Evolutionary conservation across 805 yeast species (phyloP).

Genomic region (Myxozyma nipponensis): DNA sequence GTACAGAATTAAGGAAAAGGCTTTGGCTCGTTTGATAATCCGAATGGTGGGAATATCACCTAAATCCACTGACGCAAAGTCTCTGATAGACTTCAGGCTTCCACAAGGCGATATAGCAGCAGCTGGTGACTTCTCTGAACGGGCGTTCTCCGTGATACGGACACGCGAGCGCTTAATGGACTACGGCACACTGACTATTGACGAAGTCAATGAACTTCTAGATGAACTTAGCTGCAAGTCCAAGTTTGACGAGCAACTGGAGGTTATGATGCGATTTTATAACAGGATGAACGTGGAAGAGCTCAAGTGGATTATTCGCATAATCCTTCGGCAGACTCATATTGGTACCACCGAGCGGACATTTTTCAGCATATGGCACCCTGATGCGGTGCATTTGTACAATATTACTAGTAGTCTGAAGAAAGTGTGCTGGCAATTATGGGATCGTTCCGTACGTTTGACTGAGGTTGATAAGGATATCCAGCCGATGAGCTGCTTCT

Average conservation of each 20-base stretch:
- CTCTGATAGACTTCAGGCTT: conserved; percentile 47
- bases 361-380: conserved; percentile 66
- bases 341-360: conserved; percentile 58
- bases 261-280: conserved; percentile 49
- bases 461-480: conserved; percentile 43
- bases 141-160: conserved; percentile 49
- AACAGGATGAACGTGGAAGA: conserved; percentile 57
- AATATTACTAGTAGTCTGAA: conserved; percentile 63
- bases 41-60: conserved; percentile 54
- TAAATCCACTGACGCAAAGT: conserved; percentile 56
- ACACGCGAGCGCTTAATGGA: conserved; percentile 44
- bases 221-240: conserved; percentile 42
- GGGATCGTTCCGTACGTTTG: conserved; percentile 48
- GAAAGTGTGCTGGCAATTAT: conserved; percentile 54
- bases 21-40: conserved; percentile 50
- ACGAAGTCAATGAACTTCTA: conserved; percentile 47
- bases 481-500: conserved; percentile 53
- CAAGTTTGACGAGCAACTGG: conserved; percentile 41
- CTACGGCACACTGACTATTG: conserved; percentile 44
- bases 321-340: conserved; percentile 48
- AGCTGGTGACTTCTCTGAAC: conserved; percentile 47
- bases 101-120: conserved; percentile 39
- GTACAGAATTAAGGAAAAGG: conserved; percentile 61
- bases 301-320: conserved; percentile 63
- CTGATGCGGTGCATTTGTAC: conserved; percentile 64